A percentile compares a stretch with the other conserved stretches of the same genome.
Conservation (phyloP, 345 rosid species). For the Gynandropsis gynandra region DNA sequence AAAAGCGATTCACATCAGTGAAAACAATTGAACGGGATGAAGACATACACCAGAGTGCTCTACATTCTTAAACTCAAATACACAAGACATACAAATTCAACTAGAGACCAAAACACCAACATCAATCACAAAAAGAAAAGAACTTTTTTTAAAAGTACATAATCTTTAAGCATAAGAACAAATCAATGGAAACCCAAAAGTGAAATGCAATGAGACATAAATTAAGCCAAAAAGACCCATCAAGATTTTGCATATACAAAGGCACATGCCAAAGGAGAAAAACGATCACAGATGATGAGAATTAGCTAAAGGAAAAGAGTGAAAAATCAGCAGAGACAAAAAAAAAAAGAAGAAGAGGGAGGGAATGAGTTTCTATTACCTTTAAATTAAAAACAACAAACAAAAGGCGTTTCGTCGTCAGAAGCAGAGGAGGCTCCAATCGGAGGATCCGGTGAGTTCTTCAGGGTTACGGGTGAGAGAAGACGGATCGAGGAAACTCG, state of each 20-base stretch:
- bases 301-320: no score
- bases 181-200: no score
- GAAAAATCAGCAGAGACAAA: constrained; percentile 2
- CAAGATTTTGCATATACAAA: no score
- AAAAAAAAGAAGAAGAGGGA: background rate
- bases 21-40: constrained; percentile 13
- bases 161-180: no score
- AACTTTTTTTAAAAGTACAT: no score
- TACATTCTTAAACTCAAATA: constrained; percentile 15
- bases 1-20: background rate
- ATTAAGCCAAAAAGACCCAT: no score
- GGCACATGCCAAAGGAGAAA: no score
- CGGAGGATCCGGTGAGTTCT: constrained; percentile 51
- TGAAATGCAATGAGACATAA: no score
- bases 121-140: no score
- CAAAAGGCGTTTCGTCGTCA: constrained; percentile 13
- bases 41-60: background rate
- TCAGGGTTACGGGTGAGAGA: constrained; percentile 29
- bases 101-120: no score
- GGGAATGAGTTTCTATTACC: constrained; percentile 13
- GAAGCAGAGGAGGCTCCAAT: constrained; percentile 37
- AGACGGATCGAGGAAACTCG: constrained; percentile 24
- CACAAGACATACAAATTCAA: constrained; percentile 3
- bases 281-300: no score
- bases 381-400: constrained; percentile 9